Percentiles rank a stretch among this genome's conserved stretches.
These are phyloP conservation scores for Fomes fomentarius DNA, from an alignment of 1,284 basidiomycete genomes.

Conservation along the genomic window DNA sequence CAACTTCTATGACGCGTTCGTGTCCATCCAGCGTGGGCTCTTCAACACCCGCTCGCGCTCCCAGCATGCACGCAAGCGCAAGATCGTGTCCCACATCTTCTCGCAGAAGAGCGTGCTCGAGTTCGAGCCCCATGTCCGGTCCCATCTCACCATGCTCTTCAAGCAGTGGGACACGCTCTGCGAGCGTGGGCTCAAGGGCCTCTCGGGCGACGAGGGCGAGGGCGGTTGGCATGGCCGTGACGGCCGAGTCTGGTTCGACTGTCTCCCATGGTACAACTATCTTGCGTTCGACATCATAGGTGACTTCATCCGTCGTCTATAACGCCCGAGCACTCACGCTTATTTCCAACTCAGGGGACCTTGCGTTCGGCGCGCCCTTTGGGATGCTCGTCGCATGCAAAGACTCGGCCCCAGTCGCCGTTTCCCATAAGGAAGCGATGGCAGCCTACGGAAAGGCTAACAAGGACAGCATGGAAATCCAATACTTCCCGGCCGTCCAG, in stretches of 20 bases:
- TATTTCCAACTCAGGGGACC: slow-evolving; percentile 52
- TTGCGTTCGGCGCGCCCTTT: slow-evolving; percentile 87
- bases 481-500: slow-evolving; percentile 79
- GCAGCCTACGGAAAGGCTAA: slow-evolving; percentile 54
- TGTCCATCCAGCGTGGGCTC: slow-evolving; percentile 72
- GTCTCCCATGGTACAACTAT: slow-evolving; percentile 77
- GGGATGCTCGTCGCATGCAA: slow-evolving; percentile 84
- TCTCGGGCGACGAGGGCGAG: slow-evolving; percentile 63
- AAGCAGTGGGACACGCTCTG: slow-evolving; percentile 84
- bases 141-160: slow-evolving; percentile 64
- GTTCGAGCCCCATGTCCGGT: slow-evolving; percentile 77
- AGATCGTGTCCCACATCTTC: slow-evolving; percentile 88
- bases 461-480: slow-evolving; percentile 50
- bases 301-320: slow-evolving; percentile 14
- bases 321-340: not conserved
- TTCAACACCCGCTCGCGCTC: slow-evolving; percentile 86
- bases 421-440: slow-evolving; percentile 54
- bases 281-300: slow-evolving; percentile 90
- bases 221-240: slow-evolving; percentile 64
- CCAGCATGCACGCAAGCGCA: slow-evolving; percentile 89
- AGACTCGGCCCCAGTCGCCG: slow-evolving; percentile 71
- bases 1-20: slow-evolving; percentile 73
- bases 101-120: slow-evolving; percentile 82
- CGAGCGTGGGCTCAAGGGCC: slow-evolving; percentile 55
- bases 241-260: slow-evolving; percentile 74